Base-by-base conservation (phyloP, 805 yeast genomes). In the Candida broadrunensis region DNA sequence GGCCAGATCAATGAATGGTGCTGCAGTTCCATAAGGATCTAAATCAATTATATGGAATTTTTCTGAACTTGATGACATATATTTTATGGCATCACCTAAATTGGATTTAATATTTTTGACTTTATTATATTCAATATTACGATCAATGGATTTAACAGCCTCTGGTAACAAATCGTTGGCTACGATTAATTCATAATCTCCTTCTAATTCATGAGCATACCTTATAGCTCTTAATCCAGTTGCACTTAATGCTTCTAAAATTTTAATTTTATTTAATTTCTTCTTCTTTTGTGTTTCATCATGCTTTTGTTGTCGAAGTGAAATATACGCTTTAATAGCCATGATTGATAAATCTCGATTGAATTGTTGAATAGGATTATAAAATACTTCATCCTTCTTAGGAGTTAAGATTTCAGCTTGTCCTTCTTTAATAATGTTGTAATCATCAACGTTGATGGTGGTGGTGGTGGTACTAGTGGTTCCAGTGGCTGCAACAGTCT, bases 1-100 rank as follows among this genome's bases (percentile, higher is more conserved):
- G 0, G 98, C 97, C 24, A 93, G 80, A 60, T 93, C 99, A 21
- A 93, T 73, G 58, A 93, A 93, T 6, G 99, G 99, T 0, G 97
- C 80, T 0, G 97, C 99, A 0, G 97, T 85, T 23, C 99, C 99
- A 58, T 93, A 93, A 0, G 99, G 99, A 62, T 93, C 99, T 38
- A 93, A 73, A 63, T 93, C 99, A 43, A 93, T 80, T 3, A 88
- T 86, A 57, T 93, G 96, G 64, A 84, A 89, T 38, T 70, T 69
- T 19, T 67, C 72, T 14, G 55, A 63, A 38, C 83, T 70, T 14
- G 58, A 47, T 5, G 60, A 57, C 96, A 93, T 88, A 55, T 76
- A 80, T 31, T 78, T 79, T 49, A 85, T 88, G n/a, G 99, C 99
- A 65, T 93, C 98, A 24, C 93, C 96, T 50, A 78, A 77, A 50